These are phyloP conservation scores for Gracilaria domingensis DNA, from an alignment of 23 red algal species.

Conservation along the genomic window DNA sequence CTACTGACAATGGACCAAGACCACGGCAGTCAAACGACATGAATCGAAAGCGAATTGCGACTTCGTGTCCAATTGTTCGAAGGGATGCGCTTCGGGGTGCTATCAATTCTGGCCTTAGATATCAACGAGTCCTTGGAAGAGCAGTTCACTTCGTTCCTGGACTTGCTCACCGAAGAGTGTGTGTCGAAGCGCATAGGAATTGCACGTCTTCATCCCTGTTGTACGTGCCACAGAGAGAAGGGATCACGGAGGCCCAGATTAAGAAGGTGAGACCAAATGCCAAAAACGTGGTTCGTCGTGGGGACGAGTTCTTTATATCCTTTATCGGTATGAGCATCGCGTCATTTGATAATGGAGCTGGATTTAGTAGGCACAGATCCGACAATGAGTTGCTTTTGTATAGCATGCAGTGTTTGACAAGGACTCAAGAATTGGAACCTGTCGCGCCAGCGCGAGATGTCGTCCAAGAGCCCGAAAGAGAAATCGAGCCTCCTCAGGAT, in stretches of 20 bases:
- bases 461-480: not conserved
- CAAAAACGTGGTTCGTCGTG: constrained; percentile 29
- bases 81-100: constrained; percentile 15
- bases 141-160: not conserved
- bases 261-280: constrained; percentile 36
- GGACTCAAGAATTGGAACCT: not conserved
- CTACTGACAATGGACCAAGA: not conserved
- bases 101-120: constrained; percentile 26
- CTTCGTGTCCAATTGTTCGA: not conserved
- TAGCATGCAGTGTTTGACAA: constrained; percentile 6
- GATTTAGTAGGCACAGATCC: not conserved
- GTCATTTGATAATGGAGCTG: constrained; percentile 10
- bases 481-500: not conserved
- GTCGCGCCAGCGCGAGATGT: too few species aligned
- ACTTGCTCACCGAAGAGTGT: constrained; percentile 29
- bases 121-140: constrained; percentile 42
- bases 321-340: constrained; percentile 55
- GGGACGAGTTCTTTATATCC: constrained; percentile 36
- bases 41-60: too few species aligned
- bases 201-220: constrained; percentile 22
- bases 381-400: constrained; percentile 65
- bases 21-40: too few species aligned
- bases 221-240: constrained; percentile 19
- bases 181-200: constrained; percentile 41
- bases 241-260: constrained; percentile 1